Evolutionary conservation across 106 monocot species (phyloP).

Genomic region (Chionographis japonica): DNA sequence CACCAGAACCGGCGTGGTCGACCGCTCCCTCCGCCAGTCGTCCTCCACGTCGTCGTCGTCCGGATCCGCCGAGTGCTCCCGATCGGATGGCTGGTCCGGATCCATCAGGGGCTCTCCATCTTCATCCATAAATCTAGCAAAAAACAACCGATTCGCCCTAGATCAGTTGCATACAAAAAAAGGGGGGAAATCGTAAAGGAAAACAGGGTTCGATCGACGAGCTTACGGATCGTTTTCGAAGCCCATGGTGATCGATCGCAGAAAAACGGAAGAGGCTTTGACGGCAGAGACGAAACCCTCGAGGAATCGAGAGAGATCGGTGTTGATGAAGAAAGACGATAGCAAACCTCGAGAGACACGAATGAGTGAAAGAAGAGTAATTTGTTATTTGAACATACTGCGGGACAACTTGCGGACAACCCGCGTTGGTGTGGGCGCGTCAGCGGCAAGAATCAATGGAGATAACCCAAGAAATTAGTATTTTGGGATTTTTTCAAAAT

Average conservation of each 20-base stretch:
- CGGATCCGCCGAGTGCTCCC: slow-evolving; percentile 35
- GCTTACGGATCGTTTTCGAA: slow-evolving; percentile 48
- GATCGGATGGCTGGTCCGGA: slow-evolving; percentile 44
- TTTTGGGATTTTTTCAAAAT: too few species aligned
- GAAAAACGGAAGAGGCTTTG: too few species aligned
- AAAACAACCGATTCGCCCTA: neutral
- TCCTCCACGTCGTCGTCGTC: slow-evolving; percentile 36
- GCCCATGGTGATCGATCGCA: slow-evolving; percentile 14
- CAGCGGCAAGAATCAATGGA: too few species aligned
- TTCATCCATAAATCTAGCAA: slow-evolving; percentile 71
- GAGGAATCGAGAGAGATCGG: too few species aligned
- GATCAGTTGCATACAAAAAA: slow-evolving; percentile 7
- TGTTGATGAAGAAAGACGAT: too few species aligned
- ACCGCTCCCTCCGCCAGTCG: slow-evolving; percentile 64
- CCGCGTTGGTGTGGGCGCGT: too few species aligned
- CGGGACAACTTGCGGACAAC: too few species aligned
- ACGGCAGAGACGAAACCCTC: too few species aligned
- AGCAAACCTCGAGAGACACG: too few species aligned
- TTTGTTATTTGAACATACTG: too few species aligned
- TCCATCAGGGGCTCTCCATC: slow-evolving; percentile 95
- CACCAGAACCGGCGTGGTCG: slow-evolving; percentile 50
- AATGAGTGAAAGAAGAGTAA: too few species aligned
- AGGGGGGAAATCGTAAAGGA: neutral
- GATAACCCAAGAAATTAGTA: too few species aligned
- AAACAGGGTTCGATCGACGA: neutral